A percentile compares a stretch with the other conserved stretches of the same genome.
These are phyloP conservation scores for Cornus kousa DNA, from an alignment of 148 eudicot genomes.

Conservation along the genomic window DNA sequence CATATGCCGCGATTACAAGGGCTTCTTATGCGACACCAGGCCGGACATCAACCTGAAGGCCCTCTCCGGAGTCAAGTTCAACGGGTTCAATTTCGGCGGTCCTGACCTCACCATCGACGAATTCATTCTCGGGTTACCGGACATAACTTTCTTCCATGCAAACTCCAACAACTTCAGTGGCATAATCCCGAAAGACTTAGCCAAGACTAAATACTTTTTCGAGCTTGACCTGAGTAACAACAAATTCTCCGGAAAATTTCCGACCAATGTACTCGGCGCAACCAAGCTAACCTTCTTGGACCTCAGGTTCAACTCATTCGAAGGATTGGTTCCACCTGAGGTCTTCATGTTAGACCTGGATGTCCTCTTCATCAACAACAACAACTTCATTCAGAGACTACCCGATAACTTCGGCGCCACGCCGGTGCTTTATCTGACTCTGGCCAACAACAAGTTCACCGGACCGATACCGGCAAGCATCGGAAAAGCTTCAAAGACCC, in stretches of 20 bases:
- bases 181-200: not conserved
- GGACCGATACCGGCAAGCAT: not conserved
- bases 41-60: not conserved
- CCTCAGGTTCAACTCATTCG: not conserved
- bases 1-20: conserved; percentile 15
- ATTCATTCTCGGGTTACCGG: conserved; percentile 15
- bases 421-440: not conserved
- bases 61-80: conserved; percentile 14
- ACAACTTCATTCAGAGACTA: not conserved
- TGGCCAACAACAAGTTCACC: not conserved
- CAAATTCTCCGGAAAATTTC: not conserved
- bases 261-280: not conserved
- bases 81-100: conserved; percentile 16
- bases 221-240: not conserved
- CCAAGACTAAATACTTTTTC: not conserved
- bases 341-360: not conserved
- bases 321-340: not conserved
- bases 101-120: conserved; percentile 10
- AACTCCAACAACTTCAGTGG: conserved; percentile 24
- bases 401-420: not conserved
- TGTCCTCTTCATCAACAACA: not conserved
- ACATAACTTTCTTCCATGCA: conserved; percentile 21
- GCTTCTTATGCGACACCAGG: conserved; percentile 16
- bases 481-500: not conserved
- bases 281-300: not conserved